Evolutionary conservation across 495 filamentous ascomycete genomes (phyloP), one percentile per base, ranked within the genome.

Genomic region (Penicillium odoratum): DNA sequence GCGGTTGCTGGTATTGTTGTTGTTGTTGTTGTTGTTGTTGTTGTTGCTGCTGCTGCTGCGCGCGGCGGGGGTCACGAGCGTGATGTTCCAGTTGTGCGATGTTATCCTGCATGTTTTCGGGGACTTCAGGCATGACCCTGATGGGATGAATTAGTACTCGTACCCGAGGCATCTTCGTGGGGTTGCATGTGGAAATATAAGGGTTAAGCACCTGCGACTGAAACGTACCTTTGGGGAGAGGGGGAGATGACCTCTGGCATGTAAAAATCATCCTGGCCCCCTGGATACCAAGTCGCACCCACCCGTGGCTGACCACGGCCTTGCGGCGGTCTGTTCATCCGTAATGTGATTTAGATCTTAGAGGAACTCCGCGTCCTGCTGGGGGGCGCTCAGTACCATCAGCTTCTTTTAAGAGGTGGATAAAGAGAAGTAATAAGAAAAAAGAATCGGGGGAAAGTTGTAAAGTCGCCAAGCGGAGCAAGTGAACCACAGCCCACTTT

Each of bases 281-380:
- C 91, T 62, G 94, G 93, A 73, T 90, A 88, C 78, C 96, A 96
- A 48, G 93, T 96, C 57, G 93, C 91, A 68, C 87, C 88, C 64
- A 93, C 75, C 58, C 78, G 69, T 63, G 73, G 68, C 65, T 78
- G 78, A 71, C 73, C 74, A 67, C 68, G 73, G 61, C 77, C 73
- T 63, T 75, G 57, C 16, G 57, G 51, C 26, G 58, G 60, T 54
- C 60, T 68, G 60, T 76, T 74, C 76, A 77, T 77, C 49, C 49
- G 51, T 44, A 33, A 31, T 45, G 29, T 36, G 11, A 29, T 29
- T 43, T 26, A 46, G 43, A 46, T 43, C 4, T 5, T 43, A 18
- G 40, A 43, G 40, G 26, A 33, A 33, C 7, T 7, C 31, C 7
- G 31, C 0, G 47, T 21, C n/a, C 16, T 26, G 30, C 18, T 21